Base-by-base conservation (phyloP, 2,329 filamentous ascomycete species). In the Hymenoscyphus linearis region DNA sequence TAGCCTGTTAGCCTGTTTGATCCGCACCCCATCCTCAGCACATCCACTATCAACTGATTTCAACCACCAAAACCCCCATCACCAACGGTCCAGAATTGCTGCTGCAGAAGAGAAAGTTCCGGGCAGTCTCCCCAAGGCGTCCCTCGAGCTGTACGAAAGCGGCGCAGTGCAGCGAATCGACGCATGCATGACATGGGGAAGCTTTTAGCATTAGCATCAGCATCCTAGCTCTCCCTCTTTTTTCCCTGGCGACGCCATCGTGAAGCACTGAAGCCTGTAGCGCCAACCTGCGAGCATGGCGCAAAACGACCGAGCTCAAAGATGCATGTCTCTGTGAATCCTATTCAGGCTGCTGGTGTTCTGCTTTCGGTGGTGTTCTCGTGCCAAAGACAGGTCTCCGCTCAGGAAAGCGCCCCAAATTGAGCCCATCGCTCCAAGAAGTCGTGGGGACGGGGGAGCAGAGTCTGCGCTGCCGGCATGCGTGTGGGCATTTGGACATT, bases 151-250 rank as follows among this genome's bases (percentile, higher is more conserved):
- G 59, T 61, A 63, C 61, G 56, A 61, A 65, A 62, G 55, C 57
- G 64, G 61, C 59, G 55, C 55, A 26, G 54, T 65, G 65, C 65
- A 67, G 64, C 54, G 25, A 53, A 53, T 26, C 44, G 27, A 50
- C 10, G 22, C 50, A 27, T 26, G 50, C 50, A 47, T 54, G 54
- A 36, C 58, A 35, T 25, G 55, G 40, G 40, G 10, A 31, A 9
- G 31, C n/a, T n/a, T n/a, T n/a, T n/a, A n/a, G n/a, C n/a, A n/a
- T n/a, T n/a, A n/a, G n/a, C 31, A 31, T 31, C 31, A 9, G n/a
- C 40, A 47, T 53, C 50, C 50, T 53, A 13, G 25, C 27, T 34
- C 25, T n/a, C 26, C 26, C 50, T 34, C 50, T 34, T 34, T 53
- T 22, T 53, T 53, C 50, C 50, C 50, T 53, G 50, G 50, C 50